Base-by-base conservation (phyloP, 208 protist species). In the Leishmania lainsoni region DNA sequence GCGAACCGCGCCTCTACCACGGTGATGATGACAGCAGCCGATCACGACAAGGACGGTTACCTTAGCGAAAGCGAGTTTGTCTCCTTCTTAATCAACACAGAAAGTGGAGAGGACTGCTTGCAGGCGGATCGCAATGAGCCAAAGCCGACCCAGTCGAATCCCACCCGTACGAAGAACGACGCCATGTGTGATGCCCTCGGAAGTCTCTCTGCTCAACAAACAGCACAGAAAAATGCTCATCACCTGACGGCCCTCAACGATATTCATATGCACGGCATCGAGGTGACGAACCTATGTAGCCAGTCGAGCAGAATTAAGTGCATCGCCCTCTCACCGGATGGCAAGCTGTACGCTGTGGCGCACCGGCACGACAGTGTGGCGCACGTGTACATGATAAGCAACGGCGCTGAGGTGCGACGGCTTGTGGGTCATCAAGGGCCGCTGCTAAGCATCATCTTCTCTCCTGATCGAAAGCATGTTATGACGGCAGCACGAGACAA, bases 301-400 rank as follows among this genome's bases (percentile, higher is more conserved):
- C 85, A 90, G 78, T 59, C 88, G 22, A 81, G 78, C 68, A 75
- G 92, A 51, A 86, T 91, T 72, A 93, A 91, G 70, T 95, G 92
- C 80, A 78, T 90, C n/a, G 86, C 88, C 16, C 58, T 91, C 14
- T 90, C 82, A 16, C 75, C 75, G 2, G 79, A 83, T 65, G 79
- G 83, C 5, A 81, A 82, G 26, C 75, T 93, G 39, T 93, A 91
- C 75, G 91, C 88, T 32, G 88, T 95, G 5, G 59, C 86, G 6
- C 88, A 95, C 76, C 83, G 88, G 26, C 72, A 91, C 73, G 91
- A 92, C 81, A 89, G 76, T 29, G 77, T 89, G 16, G 85, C 86
- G n/a, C 86, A 93, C 83, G n/a, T 93, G 29, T 91, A 83, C 80
- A 86, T 77, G n/a, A 75, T 87, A 51, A 32, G n/a, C 73, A 42